Base-by-base conservation (phyloP, 2,329 filamentous ascomycete genomes). In the Hypoxylon sp. region DNA sequence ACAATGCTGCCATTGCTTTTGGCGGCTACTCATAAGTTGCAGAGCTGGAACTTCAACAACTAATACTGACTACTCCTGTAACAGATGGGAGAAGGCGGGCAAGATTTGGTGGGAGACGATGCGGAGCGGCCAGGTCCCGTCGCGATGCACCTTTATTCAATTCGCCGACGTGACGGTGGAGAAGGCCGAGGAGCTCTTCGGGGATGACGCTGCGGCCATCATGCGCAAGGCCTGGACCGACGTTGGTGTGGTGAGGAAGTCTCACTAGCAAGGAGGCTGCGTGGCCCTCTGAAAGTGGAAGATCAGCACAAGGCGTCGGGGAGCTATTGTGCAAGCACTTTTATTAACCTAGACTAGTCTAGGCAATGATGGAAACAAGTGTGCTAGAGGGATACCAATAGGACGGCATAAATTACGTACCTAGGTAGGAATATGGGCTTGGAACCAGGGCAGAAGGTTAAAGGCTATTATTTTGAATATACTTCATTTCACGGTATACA, bases 21-120 rank as follows among this genome's bases (percentile, higher is more conserved):
- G 82, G 81, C 11, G 82, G 83, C 4, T 81, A 69, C 46, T 69
- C 67, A 66, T 70, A 64, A 67, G 67, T 58, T 17, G 13, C 31
- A 35, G 4, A n/a, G n/a, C n/a, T n/a, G n/a, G n/a, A n/a, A n/a
- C n/a, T n/a, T n/a, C n/a, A n/a, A 15, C 42, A 21, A 45, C 13
- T n/a, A 6, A 33, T 40, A 15, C 45, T 55, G 13, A 53, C 48
- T 13, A 49, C n/a, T 9, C 17, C 1, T 4, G 0, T 0, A 20
- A 78, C 66, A 78, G 79, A 3, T 85, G 78, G 79, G 80, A 83
- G 65, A 81, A 80, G 70, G 79, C 79, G 7, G 81, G 81, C 10
- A 76, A 79, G 61, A 79, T 82, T 55, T 83, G 80, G 80, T 83
- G 80, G 80, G 76, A 77, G 65, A 72, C 79, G 0, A 74, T 83